Base-by-base conservation (phyloP, 768 basidiomycete genomes). In the Stropharia rugosoannulata region DNA sequence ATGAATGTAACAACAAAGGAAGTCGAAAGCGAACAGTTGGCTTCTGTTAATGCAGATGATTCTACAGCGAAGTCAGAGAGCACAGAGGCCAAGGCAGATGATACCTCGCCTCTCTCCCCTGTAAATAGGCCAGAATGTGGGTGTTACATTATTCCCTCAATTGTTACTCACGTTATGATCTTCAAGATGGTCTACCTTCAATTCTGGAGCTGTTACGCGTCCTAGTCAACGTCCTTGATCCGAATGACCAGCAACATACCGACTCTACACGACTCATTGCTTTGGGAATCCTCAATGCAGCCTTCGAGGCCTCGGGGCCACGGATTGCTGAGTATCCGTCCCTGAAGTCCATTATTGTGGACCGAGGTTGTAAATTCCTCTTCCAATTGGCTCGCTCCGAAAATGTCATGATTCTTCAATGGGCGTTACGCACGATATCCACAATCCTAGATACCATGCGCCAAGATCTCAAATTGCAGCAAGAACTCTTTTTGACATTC, bases 341-440 rank as follows among this genome's bases (percentile, higher is more conserved):
- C 6, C 75, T 98, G 35, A 75, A 85, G 48, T 76, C 80, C 25
- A 84, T 98, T 53, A 77, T 98, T 35, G 73, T 90, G 12, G 96
- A 99, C 66, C 80, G 89, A 46, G 95, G 92, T 0, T 98, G 96
- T 80, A 95, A 96, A 74, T 95, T 90, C 66, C 84, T 99, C 32
- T 98, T 99, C 79, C 95, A 97, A 73, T 84, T 99, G 36, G 95
- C 94, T 18, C 85, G 95, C 36, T 95, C 94, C 1, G 95, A 97
- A 59, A 90, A 92, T 56, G 80, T 83, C 8, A 78, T 81, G 45
- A 82, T 99, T 48, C 80, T 98, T 9, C 86, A 93, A 43, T 76
- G 84, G 52, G 80, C 94, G 15, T 77, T 99, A 25, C 88, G 96
- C 22, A 87, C 90, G 1, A 90, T 93, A 59, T 86, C 91, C 11